Percentiles rank a stretch among this genome's conserved stretches.
Conservation (phyloP, 495 filamentous ascomycete species). For the Halenospora varia region DNA sequence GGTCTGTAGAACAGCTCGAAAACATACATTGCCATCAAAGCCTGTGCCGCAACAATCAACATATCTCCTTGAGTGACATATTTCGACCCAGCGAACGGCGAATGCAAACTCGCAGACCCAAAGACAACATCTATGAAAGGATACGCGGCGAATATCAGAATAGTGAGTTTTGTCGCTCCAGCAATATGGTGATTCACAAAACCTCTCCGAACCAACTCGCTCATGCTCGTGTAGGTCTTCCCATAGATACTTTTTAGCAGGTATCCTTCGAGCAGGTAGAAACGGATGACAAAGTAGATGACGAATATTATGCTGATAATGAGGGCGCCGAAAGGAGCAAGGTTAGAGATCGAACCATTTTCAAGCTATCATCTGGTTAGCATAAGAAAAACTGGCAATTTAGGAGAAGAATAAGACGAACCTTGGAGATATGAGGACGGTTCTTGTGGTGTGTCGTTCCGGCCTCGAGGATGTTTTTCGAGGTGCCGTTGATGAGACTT, state of each 20-base stretch:
- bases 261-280: conserved; percentile 41
- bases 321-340: conserved; percentile 40
- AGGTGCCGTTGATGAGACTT: not conserved
- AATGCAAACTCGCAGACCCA: conserved; percentile 30
- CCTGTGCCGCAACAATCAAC: conserved; percentile 38
- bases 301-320: conserved; percentile 41
- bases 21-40: conserved; percentile 45
- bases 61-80: conserved; percentile 39
- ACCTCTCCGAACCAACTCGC: conserved; percentile 36
- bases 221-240: conserved; percentile 31
- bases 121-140: conserved; percentile 41
- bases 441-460: not conserved
- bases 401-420: no score
- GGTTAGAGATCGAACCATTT: conserved; percentile 32
- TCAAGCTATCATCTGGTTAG: no score
- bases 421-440: conserved; percentile 17
- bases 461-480: not conserved
- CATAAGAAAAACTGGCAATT: no score
- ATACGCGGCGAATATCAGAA: conserved; percentile 39
- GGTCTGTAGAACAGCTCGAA: conserved; percentile 44
- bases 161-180: conserved; percentile 40
- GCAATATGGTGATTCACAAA: conserved; percentile 50
- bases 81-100: conserved; percentile 27
- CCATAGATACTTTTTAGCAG: conserved; percentile 36
- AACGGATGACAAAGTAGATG: conserved; percentile 38